A percentile compares a stretch with the other conserved stretches of the same genome.
Conservation (phyloP, 305 asterid genomes). For the Fraxinus floribunda region DNA sequence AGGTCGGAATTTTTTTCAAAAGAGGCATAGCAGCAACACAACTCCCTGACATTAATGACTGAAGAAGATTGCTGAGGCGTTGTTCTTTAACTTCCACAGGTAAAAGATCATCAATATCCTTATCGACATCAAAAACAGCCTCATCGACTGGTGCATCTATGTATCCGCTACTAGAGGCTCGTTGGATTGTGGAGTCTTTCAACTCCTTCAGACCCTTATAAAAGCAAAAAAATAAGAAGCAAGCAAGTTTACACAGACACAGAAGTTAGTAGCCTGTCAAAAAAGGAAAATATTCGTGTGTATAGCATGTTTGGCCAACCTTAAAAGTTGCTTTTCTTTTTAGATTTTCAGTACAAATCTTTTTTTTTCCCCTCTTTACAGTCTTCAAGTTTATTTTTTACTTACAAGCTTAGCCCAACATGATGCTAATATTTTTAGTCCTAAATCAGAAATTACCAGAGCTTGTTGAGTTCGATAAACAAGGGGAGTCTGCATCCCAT, state of each 20-base stretch:
- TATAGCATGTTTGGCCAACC: too few relatives aligned
- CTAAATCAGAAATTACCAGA: constrained; percentile 41
- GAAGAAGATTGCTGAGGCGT: constrained; percentile 34
- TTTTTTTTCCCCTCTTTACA: too few relatives aligned
- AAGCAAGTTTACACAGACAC: background rate
- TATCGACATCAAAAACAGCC: constrained; percentile 26
- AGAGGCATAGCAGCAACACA: constrained; percentile 37
- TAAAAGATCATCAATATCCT: constrained; percentile 34
- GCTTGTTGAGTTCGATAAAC: constrained; percentile 71
- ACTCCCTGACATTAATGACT: constrained; percentile 31
- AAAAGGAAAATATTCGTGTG: background rate
- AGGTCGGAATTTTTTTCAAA: constrained; percentile 32
- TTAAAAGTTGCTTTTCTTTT: too few relatives aligned
- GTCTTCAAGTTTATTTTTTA: too few relatives aligned
- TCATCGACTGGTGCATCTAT: constrained; percentile 26
- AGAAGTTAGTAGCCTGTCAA: background rate
- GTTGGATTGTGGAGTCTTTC: constrained; percentile 27
- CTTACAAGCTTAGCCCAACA: too few relatives aligned
- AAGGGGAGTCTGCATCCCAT: constrained; percentile 86
- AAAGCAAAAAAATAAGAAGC: background rate
- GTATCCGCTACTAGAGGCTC: constrained; percentile 20
- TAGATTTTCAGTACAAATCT: too few relatives aligned
- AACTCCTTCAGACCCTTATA: constrained; percentile 27
- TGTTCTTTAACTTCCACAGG: constrained; percentile 37
- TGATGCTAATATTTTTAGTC: too few relatives aligned